Evolutionary conservation across 2,329 filamentous ascomycete genomes (phyloP).

Genomic region (Aspergillus felis): DNA sequence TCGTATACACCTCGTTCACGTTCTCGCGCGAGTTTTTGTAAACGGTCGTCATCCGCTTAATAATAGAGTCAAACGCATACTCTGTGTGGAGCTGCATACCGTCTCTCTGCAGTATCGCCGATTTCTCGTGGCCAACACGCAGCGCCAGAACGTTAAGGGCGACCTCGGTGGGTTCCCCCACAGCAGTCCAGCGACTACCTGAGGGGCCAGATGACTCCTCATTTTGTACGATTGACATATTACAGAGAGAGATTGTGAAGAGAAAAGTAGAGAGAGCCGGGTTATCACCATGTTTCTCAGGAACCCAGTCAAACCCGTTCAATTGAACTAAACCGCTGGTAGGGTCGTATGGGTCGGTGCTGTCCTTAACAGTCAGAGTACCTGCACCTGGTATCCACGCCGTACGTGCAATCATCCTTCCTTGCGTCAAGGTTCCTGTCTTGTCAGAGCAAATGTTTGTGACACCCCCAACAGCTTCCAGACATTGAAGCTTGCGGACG

Average conservation of each 20-base stretch:
- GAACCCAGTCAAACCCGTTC: slow-evolving; percentile 28
- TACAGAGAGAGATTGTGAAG: slow-evolving; percentile 53
- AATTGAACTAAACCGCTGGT: slow-evolving; percentile 48
- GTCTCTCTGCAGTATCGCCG: slow-evolving; percentile 34
- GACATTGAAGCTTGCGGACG: slow-evolving; percentile 50
- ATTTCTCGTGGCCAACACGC: slow-evolving; percentile 53
- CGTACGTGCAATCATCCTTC: slow-evolving; percentile 59
- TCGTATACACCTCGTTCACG: slow-evolving; percentile 50
- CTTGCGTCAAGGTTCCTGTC: slow-evolving; percentile 52
- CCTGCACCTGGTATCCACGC: slow-evolving; percentile 54
- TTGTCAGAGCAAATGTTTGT: slow-evolving; percentile 58
- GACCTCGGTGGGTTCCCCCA: slow-evolving; percentile 64
- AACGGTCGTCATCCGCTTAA: slow-evolving; percentile 65
- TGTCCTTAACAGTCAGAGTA: slow-evolving; percentile 50
- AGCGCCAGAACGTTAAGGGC: slow-evolving; percentile 63
- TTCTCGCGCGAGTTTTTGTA: slow-evolving; percentile 38
- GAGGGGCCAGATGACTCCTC: slow-evolving; percentile 16
- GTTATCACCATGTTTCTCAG: slow-evolving; percentile 22
- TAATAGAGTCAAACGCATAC: slow-evolving; percentile 61
- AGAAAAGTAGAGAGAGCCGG: slow-evolving; percentile 49
- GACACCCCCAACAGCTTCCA: slow-evolving; percentile 56
- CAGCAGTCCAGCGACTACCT: slow-evolving; percentile 48
- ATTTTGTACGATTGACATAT: slow-evolving; percentile 49
- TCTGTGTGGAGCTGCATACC: slow-evolving; percentile 43
- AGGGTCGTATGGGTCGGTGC: slow-evolving; percentile 53